phyloP scores from a whole-genome alignment of 2,329 filamentous ascomycete species.

The Ophiocordyceps australis region DNA sequence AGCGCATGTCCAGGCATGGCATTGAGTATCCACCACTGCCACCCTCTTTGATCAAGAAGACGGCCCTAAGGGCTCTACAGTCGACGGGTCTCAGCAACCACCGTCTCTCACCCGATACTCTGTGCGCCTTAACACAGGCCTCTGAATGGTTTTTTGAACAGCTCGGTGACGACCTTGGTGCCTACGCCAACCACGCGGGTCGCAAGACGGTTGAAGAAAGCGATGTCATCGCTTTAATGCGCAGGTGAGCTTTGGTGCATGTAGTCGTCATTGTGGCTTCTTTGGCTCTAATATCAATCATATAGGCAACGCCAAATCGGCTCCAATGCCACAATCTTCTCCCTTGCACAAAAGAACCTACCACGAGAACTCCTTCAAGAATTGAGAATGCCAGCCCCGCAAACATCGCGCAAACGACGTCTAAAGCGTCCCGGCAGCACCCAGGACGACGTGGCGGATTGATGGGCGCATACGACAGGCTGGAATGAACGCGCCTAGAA shows the following conservation, averaged over 20 bases:
- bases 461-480: too few species aligned
- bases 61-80: conserved; percentile 54
- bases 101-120: conserved; percentile 54
- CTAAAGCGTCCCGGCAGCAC: too few species aligned
- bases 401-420: conserved; percentile 28
- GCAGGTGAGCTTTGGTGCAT: conserved; percentile 38
- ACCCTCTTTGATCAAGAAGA: conserved; percentile 51
- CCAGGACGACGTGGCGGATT: too few species aligned
- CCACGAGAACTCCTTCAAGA: conserved; percentile 72
- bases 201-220: conserved; percentile 74
- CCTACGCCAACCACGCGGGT: conserved; percentile 66
- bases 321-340: conserved; percentile 57
- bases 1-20: conserved; percentile 47
- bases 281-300: conserved; percentile 8
- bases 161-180: conserved; percentile 58
- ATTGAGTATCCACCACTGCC: conserved; percentile 63
- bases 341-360: conserved; percentile 66
- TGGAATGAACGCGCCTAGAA: too few species aligned
- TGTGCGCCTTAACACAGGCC: conserved; percentile 59
- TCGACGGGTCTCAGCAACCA: conserved; percentile 45
- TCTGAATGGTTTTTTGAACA: conserved; percentile 91
- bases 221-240: conserved; percentile 69
- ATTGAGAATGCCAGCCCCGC: conserved; percentile 49
- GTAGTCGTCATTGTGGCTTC: conserved; percentile 6
- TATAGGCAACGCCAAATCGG: conserved; percentile 62